Evolutionary conservation across 208 protist genomes (phyloP).

Genomic region (Leishmania major): DNA sequence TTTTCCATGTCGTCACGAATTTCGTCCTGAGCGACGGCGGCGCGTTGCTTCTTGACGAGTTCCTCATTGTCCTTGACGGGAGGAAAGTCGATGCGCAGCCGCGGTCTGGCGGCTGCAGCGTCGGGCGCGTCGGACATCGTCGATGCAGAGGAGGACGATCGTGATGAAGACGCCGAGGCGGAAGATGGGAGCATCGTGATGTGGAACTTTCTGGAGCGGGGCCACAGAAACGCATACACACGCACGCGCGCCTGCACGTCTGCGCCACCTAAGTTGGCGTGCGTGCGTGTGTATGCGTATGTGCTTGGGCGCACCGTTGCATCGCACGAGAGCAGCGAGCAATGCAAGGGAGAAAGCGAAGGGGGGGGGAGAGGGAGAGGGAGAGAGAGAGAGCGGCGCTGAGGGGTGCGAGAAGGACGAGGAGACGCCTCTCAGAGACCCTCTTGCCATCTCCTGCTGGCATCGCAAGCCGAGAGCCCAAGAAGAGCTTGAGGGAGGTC

Average conservation of each 20-base stretch:
- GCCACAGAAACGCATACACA: not conserved
- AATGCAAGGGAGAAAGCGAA: not conserved
- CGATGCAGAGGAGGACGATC: not conserved
- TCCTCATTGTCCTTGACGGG: constrained; percentile 68
- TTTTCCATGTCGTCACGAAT: constrained; percentile 59
- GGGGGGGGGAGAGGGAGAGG: not conserved
- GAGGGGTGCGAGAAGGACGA: not conserved
- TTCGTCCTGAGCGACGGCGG: constrained; percentile 47
- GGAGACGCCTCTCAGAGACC: not conserved
- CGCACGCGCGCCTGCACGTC: not conserved
- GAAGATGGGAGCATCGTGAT: not conserved
- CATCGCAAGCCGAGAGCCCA: not conserved
- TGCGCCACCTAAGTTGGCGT: not conserved
- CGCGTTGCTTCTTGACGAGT: constrained; percentile 42
- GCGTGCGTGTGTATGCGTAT: not conserved
- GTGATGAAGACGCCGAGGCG: not conserved
- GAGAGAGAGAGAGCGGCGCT: not conserved
- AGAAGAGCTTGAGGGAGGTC: not conserved
- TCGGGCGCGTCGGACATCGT: not conserved
- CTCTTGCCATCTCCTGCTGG: not conserved
- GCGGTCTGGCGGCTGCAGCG: not conserved
- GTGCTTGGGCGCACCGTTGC: not conserved
- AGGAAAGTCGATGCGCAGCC: constrained; percentile 68
- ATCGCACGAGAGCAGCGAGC: not conserved
- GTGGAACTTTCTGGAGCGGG: not conserved